Evolutionary conservation across 2,329 filamentous ascomycete species (phyloP).

Genomic region (Orbilia javanica): DNA sequence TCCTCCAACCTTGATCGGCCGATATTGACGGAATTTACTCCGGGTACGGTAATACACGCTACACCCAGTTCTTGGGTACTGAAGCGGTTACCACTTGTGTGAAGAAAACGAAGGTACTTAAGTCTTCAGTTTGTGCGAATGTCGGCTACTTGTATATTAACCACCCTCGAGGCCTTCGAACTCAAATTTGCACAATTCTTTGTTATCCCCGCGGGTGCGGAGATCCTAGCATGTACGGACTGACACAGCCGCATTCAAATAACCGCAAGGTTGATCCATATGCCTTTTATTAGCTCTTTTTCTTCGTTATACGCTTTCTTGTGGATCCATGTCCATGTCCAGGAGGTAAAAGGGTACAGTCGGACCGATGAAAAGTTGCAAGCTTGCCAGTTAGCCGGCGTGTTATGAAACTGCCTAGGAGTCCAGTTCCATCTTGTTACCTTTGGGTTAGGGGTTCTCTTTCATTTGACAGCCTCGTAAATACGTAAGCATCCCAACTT

Average conservation of each 20-base stretch:
- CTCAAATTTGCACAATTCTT: neutral
- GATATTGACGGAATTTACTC: neutral
- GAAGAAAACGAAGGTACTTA: neutral
- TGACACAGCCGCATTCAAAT: conserved; percentile 14
- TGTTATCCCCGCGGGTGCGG: neutral
- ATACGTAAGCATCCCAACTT: neutral
- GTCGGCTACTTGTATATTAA: neutral
- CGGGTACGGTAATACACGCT: neutral
- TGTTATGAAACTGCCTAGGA: conserved; percentile 2
- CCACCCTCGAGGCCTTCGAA: neutral
- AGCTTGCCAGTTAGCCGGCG: neutral
- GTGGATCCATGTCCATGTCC: neutral
- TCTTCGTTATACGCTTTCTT: neutral
- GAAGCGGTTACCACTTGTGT: neutral
- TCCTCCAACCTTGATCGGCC: neutral
- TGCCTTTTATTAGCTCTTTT: neutral
- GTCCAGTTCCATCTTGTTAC: neutral
- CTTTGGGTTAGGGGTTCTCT: neutral
- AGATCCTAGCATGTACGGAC: neutral
- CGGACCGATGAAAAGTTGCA: neutral
- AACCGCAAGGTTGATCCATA: conserved; percentile 8
- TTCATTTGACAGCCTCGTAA: neutral
- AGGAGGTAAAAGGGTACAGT: neutral
- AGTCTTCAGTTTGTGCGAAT: neutral
- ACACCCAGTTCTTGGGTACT: neutral